Base-by-base conservation (phyloP, 192 early-diverging fungal genomes). In the Cladochytrium replicatum region DNA sequence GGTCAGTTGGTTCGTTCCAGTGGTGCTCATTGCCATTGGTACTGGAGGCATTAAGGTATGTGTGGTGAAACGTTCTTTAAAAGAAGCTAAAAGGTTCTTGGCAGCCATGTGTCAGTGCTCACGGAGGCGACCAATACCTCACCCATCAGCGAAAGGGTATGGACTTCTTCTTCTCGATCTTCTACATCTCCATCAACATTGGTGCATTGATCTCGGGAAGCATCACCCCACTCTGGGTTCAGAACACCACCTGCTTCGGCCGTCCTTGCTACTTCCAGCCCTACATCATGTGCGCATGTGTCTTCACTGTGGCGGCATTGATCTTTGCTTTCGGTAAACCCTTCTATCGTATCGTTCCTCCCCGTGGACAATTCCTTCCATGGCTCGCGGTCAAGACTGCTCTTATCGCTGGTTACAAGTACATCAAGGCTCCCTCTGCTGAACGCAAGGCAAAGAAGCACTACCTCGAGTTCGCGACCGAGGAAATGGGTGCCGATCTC, bases 11-110 rank as follows among this genome's bases (percentile, higher is more conserved):
- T 38, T 51, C 60, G 4, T 30, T 72, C n/a, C n/a, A n/a, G n/a
- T 75, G 32, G 50, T 69, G 43, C 44, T 81, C 30, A 70, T 82
- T 34, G 63, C 68, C 41, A 24, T 78, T 37, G 78, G 78, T 39
- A 71, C 74, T 43, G 80, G 77, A 54, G 77, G 74, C 54, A 80
- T 82, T 59, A 83, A 81, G 62, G 72, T 75, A 32, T n/a, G n/a
- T n/a, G n/a, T n/a, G n/a, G n/a, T n/a, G n/a, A n/a, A n/a, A n/a
- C n/a, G n/a, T n/a, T n/a, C n/a, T n/a, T n/a, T n/a, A n/a, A n/a
- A n/a, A n/a, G n/a, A n/a, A n/a, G n/a, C n/a, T n/a, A n/a, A n/a
- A n/a, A n/a, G n/a, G n/a, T n/a, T n/a, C n/a, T n/a, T n/a, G n/a
- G n/a, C n/a, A n/a, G n/a, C n/a, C n/a, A n/a, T 75, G 70, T 48